A percentile compares a stretch with the other conserved stretches of the same genome.
Evolutionary conservation across 768 basidiomycete species (phyloP).

Genomic region (Pulveroboletus ravenelii): DNA sequence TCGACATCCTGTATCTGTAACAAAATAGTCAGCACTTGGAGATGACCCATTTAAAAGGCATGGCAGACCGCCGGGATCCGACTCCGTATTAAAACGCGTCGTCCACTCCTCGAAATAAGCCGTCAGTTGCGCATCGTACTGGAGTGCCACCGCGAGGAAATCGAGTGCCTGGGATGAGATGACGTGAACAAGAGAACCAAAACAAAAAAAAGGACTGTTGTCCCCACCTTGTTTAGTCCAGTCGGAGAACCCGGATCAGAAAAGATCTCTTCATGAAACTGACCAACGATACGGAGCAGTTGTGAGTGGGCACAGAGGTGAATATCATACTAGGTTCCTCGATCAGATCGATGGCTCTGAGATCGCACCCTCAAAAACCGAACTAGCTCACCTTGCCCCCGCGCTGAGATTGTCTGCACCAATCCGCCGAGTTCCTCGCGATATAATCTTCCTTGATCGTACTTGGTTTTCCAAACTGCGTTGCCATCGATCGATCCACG

Average conservation of each 20-base stretch:
- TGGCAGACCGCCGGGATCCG: slow-evolving; percentile 50
- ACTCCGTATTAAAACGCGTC: slow-evolving; percentile 51
- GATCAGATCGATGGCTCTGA: not conserved
- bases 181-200: not conserved
- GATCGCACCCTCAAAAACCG: too few species aligned
- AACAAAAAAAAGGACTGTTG: not conserved
- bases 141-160: slow-evolving; percentile 59
- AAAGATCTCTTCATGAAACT: slow-evolving; percentile 75
- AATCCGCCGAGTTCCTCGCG: too few species aligned
- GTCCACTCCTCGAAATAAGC: slow-evolving; percentile 66
- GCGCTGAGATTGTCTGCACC: slow-evolving; percentile 68
- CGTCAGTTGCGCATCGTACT: slow-evolving; percentile 54
- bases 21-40: not conserved
- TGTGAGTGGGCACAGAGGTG: slow-evolving; percentile 72
- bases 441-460: too few species aligned
- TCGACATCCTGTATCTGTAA: slow-evolving; percentile 50
- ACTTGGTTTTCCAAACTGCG: too few species aligned
- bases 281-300: slow-evolving; percentile 63
- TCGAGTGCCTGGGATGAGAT: slow-evolving; percentile 47
- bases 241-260: slow-evolving; percentile 63
- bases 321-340: slow-evolving; percentile 55
- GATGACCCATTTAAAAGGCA: too few species aligned
- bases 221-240: slow-evolving; percentile 60
- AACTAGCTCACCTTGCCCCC: slow-evolving; percentile 43
- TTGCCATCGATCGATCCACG: too few species aligned